A percentile compares a stretch with the other conserved stretches of the same genome.
phyloP scores from a whole-genome alignment of 768 basidiomycete genomes.

The Hemileccinum impolitum region DNA sequence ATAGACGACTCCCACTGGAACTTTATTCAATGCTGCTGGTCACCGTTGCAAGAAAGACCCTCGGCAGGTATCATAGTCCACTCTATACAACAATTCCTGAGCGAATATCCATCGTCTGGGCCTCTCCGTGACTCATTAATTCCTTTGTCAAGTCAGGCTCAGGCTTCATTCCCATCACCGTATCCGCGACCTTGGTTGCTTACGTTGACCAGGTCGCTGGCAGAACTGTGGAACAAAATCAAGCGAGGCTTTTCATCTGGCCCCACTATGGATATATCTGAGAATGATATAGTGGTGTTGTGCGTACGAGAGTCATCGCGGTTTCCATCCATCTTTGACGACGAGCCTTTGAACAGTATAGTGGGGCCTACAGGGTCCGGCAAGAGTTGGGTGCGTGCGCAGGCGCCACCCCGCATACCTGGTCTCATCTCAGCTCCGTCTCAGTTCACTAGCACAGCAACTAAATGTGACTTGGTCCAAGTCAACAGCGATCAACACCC shows the following conservation, averaged over 20 bases:
- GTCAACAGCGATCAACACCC: conserved; percentile 3
- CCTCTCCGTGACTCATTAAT: no score
- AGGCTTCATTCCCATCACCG: no score
- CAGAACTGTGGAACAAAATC: background rate
- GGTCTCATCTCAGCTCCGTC: background rate
- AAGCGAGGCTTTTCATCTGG: background rate
- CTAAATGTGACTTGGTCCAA: background rate
- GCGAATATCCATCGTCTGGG: no score
- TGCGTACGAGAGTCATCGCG: background rate
- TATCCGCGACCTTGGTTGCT: no score
- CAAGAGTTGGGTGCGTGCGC: conserved; percentile 18
- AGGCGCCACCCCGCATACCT: background rate
- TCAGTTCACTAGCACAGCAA: conserved; percentile 16
- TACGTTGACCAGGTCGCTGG: no score
- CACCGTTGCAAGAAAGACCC: background rate
- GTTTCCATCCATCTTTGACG: background rate
- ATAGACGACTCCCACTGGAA: conserved; percentile 2
- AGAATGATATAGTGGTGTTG: conserved; percentile 19
- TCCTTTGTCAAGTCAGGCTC: no score
- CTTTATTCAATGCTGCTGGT: conserved; percentile 5
- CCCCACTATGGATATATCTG: conserved; percentile 2
- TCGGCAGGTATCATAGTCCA: background rate
- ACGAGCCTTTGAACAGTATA: conserved; percentile 2
- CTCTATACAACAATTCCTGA: background rate
- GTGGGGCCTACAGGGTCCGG: conserved; percentile 19